A percentile compares a stretch with the other conserved stretches of the same genome.
phyloP scores from a whole-genome alignment of 352 stramenopile genomes.

The Phytophthora sojae region DNA sequence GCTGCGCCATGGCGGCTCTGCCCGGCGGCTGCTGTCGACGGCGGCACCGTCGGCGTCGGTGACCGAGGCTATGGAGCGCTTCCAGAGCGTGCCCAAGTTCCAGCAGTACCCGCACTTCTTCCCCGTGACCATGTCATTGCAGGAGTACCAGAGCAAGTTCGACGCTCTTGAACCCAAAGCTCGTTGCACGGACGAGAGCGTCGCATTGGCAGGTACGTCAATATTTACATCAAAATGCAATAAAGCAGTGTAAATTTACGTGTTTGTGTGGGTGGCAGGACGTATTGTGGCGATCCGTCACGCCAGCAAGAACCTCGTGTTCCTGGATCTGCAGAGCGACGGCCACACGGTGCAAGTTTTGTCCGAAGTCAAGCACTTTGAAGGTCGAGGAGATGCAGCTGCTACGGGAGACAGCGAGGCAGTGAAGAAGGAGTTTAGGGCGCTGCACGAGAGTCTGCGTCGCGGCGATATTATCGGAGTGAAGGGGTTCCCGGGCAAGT shows the following conservation, averaged over 20 bases:
- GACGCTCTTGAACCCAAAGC: slow-evolving; percentile 59
- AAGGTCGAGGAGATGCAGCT: slow-evolving; percentile 42
- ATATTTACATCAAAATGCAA: slow-evolving; percentile 5
- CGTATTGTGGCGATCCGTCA: slow-evolving; percentile 80
- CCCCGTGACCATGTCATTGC: slow-evolving; percentile 69
- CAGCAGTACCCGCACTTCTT: slow-evolving; percentile 73
- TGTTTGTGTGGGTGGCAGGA: slow-evolving; percentile 31
- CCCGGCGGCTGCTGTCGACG: slow-evolving; percentile 37
- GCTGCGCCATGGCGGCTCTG: slow-evolving; percentile 32
- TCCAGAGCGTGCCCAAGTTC: slow-evolving; percentile 60
- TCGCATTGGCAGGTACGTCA: slow-evolving; percentile 59
- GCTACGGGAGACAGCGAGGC: slow-evolving; percentile 36
- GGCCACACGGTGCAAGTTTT: slow-evolving; percentile 77
- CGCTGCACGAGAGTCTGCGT: slow-evolving; percentile 74
- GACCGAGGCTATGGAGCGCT: slow-evolving; percentile 62
- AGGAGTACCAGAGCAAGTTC: slow-evolving; percentile 70
- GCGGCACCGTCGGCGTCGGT: slow-evolving; percentile 13
- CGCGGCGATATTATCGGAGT: slow-evolving; percentile 85
- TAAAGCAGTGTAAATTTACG: slow-evolving; percentile 1
- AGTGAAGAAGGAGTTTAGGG: slow-evolving; percentile 60
- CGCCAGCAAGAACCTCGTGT: slow-evolving; percentile 87
- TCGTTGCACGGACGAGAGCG: slow-evolving; percentile 56
- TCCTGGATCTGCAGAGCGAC: slow-evolving; percentile 77
- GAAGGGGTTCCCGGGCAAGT: slow-evolving; percentile 82
- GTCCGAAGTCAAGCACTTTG: slow-evolving; percentile 79